Percentiles rank a stretch among this genome's conserved stretches.
Conservation (phyloP, 371 early-diverging fungal species). For the Basidiobolus heterosporus region DNA sequence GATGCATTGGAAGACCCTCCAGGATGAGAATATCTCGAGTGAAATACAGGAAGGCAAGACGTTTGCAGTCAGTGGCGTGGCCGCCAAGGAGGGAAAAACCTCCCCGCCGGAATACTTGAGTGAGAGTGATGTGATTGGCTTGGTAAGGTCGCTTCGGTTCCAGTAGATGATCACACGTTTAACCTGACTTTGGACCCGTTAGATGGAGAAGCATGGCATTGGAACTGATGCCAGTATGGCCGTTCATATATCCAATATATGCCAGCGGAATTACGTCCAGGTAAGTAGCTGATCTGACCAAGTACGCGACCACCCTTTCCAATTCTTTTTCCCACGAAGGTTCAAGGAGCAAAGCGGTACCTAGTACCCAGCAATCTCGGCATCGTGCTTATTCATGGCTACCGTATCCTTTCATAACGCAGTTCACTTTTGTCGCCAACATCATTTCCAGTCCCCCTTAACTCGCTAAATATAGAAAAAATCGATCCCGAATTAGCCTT, state of each 20-base stretch:
- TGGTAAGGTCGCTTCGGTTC: slow-evolving; percentile 3
- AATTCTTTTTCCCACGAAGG: slow-evolving; percentile 3
- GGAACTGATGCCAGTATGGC: slow-evolving; percentile 70
- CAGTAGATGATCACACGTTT: background rate
- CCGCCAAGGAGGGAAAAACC: slow-evolving; percentile 32
- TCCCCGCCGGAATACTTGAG: slow-evolving; percentile 46
- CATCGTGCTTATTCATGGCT: slow-evolving; percentile 31
- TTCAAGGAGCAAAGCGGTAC: slow-evolving; percentile 14
- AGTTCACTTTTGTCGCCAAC: too few relatives aligned
- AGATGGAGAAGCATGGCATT: slow-evolving; percentile 52
- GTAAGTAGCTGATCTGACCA: slow-evolving; percentile 7
- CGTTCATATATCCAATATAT: slow-evolving; percentile 59
- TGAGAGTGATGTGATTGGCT: slow-evolving; percentile 47
- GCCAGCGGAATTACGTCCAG: slow-evolving; percentile 38
- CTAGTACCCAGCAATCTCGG: slow-evolving; percentile 29
- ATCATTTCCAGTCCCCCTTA: background rate
- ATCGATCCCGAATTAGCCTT: slow-evolving; percentile 30
- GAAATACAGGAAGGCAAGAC: slow-evolving; percentile 21
- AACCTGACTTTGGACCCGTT: background rate
- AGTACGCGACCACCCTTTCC: background rate
- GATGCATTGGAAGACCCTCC: slow-evolving; percentile 23
- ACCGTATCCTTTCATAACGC: background rate
- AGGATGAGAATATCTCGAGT: slow-evolving; percentile 23
- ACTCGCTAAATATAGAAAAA: slow-evolving; percentile 14
- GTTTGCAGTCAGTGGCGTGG: slow-evolving; percentile 9